Percentiles rank a stretch among this genome's conserved stretches.
These are phyloP conservation scores for Sporothrix brasiliensis DNA, from an alignment of 2,329 filamentous ascomycete species.

Conservation along the genomic window DNA sequence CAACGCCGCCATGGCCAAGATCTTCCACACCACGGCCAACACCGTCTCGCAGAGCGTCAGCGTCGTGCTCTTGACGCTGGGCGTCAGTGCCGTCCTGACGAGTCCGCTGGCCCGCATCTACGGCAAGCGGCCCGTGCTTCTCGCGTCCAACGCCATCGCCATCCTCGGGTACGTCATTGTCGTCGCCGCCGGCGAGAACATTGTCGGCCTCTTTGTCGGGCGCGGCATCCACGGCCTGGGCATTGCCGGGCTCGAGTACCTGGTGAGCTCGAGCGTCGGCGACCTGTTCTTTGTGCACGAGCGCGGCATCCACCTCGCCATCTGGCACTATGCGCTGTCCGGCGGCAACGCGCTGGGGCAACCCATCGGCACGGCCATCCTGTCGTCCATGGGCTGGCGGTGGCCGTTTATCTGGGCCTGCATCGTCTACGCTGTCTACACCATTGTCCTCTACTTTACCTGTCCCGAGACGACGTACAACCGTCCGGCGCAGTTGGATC, in stretches of 20 bases:
- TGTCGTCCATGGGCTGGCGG: slow-evolving; percentile 17
- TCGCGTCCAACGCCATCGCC: slow-evolving; percentile 40
- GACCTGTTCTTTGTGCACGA: slow-evolving; percentile 62
- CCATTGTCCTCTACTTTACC: slow-evolving; percentile 46
- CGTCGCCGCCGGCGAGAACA: slow-evolving; percentile 24
- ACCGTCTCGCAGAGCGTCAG: slow-evolving; percentile 43
- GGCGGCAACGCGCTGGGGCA: slow-evolving; percentile 29
- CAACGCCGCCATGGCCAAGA: slow-evolving; percentile 41
- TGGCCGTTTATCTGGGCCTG: slow-evolving; percentile 33
- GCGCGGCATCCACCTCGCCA: slow-evolving; percentile 43
- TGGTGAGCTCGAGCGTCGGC: slow-evolving; percentile 52
- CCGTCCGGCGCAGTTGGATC: slow-evolving; percentile 5
- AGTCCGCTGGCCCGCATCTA: slow-evolving; percentile 41
- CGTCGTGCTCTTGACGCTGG: slow-evolving; percentile 64
- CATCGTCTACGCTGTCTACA: slow-evolving; percentile 44
- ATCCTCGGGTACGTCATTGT: slow-evolving; percentile 39
- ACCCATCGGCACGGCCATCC: slow-evolving; percentile 17
- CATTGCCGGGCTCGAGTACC: slow-evolving; percentile 41
- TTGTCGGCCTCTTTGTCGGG: slow-evolving; percentile 37
- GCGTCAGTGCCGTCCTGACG: slow-evolving; percentile 61
- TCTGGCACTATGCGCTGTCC: slow-evolving; percentile 37
- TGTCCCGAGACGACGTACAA: slow-evolving; percentile 49
- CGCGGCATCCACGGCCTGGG: slow-evolving; percentile 40
- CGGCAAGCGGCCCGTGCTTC: slow-evolving; percentile 43
- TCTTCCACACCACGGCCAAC: slow-evolving; percentile 41